A percentile compares a stretch with the other conserved stretches of the same genome.
Evolutionary conservation across 2,329 filamentous ascomycete genomes (phyloP).

Genomic region (Zalaria sp.): DNA sequence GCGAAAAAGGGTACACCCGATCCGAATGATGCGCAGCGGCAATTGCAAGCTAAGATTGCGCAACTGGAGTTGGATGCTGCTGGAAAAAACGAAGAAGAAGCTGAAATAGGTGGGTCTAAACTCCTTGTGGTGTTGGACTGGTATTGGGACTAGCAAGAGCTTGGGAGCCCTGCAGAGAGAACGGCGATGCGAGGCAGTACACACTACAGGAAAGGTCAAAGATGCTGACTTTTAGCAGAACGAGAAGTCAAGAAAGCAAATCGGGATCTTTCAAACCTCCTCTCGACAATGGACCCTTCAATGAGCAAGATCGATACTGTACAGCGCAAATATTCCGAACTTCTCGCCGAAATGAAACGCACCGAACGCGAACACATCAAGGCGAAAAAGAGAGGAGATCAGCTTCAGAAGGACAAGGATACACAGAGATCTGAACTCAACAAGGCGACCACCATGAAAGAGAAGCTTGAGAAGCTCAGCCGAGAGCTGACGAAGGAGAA

Average conservation of each 20-base stretch:
- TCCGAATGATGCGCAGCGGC: conserved; percentile 77
- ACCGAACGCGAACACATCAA: conserved; percentile 88
- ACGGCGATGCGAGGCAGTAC: not conserved
- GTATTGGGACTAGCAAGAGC: not conserved
- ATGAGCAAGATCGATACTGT: conserved; percentile 84
- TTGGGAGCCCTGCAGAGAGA: not conserved
- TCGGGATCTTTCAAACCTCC: conserved; percentile 73
- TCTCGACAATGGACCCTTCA: conserved; percentile 77
- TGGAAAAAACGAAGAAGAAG: conserved; percentile 87
- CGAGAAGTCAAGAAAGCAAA: conserved; percentile 90
- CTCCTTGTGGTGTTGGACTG: not conserved
- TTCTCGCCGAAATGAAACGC: conserved; percentile 89
- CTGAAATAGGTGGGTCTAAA: conserved; percentile 71
- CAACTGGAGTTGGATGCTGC: conserved; percentile 89
- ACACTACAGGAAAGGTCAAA: not conserved
- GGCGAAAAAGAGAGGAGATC: conserved; percentile 89
- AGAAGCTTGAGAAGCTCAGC: conserved; percentile 93
- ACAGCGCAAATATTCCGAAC: conserved; percentile 79
- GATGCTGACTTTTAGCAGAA: conserved; percentile 39
- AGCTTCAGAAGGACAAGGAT: conserved; percentile 93
- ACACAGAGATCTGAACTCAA: conserved; percentile 73
- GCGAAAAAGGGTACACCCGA: conserved; percentile 62
- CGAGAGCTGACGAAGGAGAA: conserved; percentile 92
- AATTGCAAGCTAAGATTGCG: conserved; percentile 84
- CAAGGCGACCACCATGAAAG: conserved; percentile 81